A percentile compares a stretch with the other conserved stretches of the same genome.
Evolutionary conservation across 2,329 filamentous ascomycete genomes (phyloP).

Genomic region (Beauveria brongniartii): DNA sequence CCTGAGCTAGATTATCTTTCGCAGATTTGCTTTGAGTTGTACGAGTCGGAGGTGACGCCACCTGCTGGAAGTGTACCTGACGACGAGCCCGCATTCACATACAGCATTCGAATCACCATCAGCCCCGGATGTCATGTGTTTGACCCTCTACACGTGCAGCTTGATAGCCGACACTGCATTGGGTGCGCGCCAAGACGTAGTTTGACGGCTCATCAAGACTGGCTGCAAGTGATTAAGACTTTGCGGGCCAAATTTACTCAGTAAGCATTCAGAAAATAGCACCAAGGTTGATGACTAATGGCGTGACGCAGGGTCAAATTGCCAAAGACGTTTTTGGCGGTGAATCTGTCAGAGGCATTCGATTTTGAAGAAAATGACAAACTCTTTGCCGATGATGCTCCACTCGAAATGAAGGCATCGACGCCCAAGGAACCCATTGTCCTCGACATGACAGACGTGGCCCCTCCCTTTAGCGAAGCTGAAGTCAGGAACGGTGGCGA

Average conservation of each 20-base stretch:
- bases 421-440: conserved; percentile 20
- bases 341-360: conserved; percentile 57
- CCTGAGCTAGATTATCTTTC: conserved; percentile 96
- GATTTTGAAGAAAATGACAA: conserved; percentile 50
- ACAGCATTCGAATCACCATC: conserved; percentile 93
- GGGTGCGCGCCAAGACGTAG: conserved; percentile 86
- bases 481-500: neutral
- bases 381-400: conserved; percentile 38
- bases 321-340: conserved; percentile 57
- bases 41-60: conserved; percentile 77
- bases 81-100: conserved; percentile 71
- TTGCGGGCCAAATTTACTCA: conserved; percentile 91
- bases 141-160: conserved; percentile 90
- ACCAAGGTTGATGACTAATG: neutral
- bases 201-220: conserved; percentile 84
- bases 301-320: conserved; percentile 48
- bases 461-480: neutral
- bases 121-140: conserved; percentile 94
- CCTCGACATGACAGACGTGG: neutral
- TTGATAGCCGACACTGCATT: conserved; percentile 94
- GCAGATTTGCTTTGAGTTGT: conserved; percentile 96
- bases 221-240: conserved; percentile 96
- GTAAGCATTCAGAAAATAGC: conserved; percentile 41
- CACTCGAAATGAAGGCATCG: conserved; percentile 38
- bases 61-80: conserved; percentile 27